A percentile compares a stretch with the other conserved stretches of the same genome.
Conservation (phyloP, 2,329 filamentous ascomycete species). For the Zasmidium citrigriseum region DNA sequence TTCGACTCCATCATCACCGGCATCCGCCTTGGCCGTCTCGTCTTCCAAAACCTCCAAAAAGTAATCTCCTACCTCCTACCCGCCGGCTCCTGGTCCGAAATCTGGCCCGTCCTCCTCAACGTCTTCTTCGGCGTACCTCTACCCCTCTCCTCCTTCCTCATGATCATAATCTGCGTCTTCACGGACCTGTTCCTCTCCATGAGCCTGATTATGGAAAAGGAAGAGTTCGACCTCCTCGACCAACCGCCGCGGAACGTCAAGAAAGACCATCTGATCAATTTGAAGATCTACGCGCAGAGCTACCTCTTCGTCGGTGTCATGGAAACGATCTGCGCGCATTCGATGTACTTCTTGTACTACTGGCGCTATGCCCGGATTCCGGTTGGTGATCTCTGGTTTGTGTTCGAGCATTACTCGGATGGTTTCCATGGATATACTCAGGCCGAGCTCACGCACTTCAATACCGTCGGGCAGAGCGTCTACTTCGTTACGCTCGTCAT, state of each 20-base stretch:
- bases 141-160: background rate
- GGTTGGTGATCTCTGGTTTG: background rate
- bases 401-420: background rate
- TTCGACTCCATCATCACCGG: background rate
- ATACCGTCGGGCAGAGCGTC: background rate
- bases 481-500: background rate
- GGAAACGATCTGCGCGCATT: background rate
- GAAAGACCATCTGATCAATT: background rate
- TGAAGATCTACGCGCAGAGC: background rate
- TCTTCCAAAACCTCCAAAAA: background rate
- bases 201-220: background rate
- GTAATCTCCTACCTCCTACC: background rate
- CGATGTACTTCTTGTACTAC: background rate
- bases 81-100: background rate
- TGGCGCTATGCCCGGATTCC: background rate
- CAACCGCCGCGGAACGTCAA: background rate
- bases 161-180: background rate
- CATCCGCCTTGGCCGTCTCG: background rate
- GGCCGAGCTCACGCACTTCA: background rate
- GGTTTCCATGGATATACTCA: background rate
- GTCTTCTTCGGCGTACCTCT: background rate
- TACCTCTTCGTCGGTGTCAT: background rate
- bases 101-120: background rate
- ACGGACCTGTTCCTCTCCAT: background rate
- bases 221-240: background rate